Evolutionary conservation across 2,329 filamentous ascomycete species (phyloP).

Genomic region (Penicillium sp.): DNA sequence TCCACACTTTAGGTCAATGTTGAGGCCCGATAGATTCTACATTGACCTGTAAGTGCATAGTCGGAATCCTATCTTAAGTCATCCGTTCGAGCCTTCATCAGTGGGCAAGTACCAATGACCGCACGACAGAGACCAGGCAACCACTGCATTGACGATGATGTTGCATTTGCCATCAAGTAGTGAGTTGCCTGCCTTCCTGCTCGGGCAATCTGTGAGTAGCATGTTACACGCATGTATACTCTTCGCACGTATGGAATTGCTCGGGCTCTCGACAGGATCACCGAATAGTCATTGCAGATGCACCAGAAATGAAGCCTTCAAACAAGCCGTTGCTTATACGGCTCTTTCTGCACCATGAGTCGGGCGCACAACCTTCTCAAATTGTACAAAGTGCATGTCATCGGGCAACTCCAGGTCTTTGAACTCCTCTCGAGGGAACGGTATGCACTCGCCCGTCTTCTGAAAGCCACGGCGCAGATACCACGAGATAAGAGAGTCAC

Average conservation of each 20-base stretch:
- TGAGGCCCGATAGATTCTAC: too few relatives aligned
- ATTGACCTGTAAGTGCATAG: background rate
- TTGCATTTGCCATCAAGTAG: background rate
- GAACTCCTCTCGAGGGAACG: constrained; percentile 25
- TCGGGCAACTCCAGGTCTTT: constrained; percentile 18
- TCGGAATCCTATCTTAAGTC: background rate
- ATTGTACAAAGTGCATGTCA: constrained; percentile 31
- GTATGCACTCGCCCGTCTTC: constrained; percentile 23
- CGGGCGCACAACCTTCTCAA: constrained; percentile 14
- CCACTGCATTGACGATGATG: background rate
- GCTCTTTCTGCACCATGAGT: background rate
- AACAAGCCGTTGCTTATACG: background rate
- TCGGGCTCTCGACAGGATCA: background rate
- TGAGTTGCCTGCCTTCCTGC: background rate
- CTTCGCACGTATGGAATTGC: background rate
- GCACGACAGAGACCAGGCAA: background rate
- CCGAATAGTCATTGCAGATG: background rate
- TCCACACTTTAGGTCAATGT: too few relatives aligned
- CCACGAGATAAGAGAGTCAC: constrained; percentile 31
- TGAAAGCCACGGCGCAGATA: constrained; percentile 32
- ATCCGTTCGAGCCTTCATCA: background rate
- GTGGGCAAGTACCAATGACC: background rate
- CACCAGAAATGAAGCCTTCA: background rate
- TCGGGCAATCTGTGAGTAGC: background rate
- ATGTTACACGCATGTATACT: too few relatives aligned